Base-by-base conservation (phyloP, 2,329 filamentous ascomycete genomes). In the Leptographium lundbergii region DNA sequence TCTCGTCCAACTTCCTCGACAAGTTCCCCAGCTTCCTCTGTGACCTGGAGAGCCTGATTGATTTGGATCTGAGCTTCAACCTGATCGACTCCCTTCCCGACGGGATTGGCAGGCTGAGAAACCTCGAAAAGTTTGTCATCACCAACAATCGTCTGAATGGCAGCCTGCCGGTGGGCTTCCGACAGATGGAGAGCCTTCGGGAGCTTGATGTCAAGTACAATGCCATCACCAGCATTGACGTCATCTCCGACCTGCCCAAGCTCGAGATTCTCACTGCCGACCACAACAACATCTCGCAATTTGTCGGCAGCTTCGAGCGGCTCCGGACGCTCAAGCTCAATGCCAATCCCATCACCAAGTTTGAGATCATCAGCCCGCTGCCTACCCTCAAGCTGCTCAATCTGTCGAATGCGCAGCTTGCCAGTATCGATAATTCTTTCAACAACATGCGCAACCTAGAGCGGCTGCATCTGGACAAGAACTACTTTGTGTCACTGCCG, bases 121-220 rank as follows among this genome's bases (percentile, higher is more conserved):
- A 85, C 58, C 75, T 99, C 45, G 94, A 97, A 72, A 85, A 91
- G 63, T 81, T 99, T 34, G 90, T 94, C 74, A 92, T 96, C 65
- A 97, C 94, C 2, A 99, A 99, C 74, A 99, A 99, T 72, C 86
- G 88, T 61, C 76, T 99, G 17, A 80, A 81, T 24, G 89, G 89
- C 3, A 78, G 85, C 7, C 83, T 97, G 42, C 88, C 91, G 10
- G 74, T 81, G 1, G 81, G 84, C 0, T 88, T 97, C 67, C 81
- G 77, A 62, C 78, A 87, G n/a, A 75, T 97, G 9, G 74, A 80
- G 54, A 95, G 81, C 67, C 76, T 99, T 57, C 89, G 89, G 62
- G 92, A 97, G 71, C 83, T 99, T 51, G 94, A 99, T 71, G 86
- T 95, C 63, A 90, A 95, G 63, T 97, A 95, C 76, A 99, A 99